Base-by-base conservation (phyloP, 2,329 filamentous ascomycete species). In the Cadophora gregata region DNA sequence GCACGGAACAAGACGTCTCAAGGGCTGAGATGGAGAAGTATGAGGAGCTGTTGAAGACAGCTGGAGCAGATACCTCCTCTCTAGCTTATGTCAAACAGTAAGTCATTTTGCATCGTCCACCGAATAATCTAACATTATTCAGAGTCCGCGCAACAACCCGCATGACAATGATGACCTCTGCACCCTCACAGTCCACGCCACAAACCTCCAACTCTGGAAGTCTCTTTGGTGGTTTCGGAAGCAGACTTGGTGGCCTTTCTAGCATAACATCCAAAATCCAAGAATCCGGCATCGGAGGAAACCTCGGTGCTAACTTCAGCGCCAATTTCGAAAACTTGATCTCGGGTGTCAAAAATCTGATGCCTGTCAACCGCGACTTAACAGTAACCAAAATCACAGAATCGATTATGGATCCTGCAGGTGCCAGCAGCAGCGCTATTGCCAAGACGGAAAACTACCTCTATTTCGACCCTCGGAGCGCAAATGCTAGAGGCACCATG, bases 321-420 rank as follows among this genome's bases (percentile, higher is more conserved):
- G 88, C 89, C 63, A 98, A 98, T 78, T 93, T 99, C 75, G 96
- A 98, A 78, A 95, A 91, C 33, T 87, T 99, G 51, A 94, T 98
- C 69, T 95, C 93, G 6, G 95, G 95, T 51, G 95, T 99, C 76
- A 99, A 98, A 81, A 98, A 97, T 80, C 97, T 99, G 80, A 82
- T 99, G n/a, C 96, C 96, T 0, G 93, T 89, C 16, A 96, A 99
- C 81, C 93, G 94, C 74, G 96, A 99, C 77, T 86, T 98, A 10
- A 98, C 96, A 0, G 87, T 99, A 62, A 99, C 96, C 65, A 98
- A 98, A 80, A 97, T 99, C 76, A 95, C 96, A 48, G 96, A 99
- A 79, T 97, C 93, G 1, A 90, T 99, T 75, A 99, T 99, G 95
- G 96, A 99, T 76, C 96, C 96, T 0, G 86, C 93, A 55, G 88